phyloP scores from a whole-genome alignment of 305 asterid genomes.

The Lippia alba region DNA sequence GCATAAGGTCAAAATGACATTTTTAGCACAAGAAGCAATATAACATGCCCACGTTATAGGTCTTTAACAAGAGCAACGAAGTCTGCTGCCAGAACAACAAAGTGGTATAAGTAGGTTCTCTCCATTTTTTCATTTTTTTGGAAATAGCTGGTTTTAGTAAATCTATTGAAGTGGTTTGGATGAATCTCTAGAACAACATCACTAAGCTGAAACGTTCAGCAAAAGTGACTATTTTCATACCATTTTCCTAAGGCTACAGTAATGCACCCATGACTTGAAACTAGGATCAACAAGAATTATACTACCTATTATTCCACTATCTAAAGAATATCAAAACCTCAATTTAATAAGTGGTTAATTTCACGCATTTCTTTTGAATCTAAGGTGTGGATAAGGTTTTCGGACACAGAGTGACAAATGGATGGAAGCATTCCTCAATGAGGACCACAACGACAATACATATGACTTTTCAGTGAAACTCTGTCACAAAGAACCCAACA shows the following conservation, averaged over 20 bases:
- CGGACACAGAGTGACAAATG: neutral
- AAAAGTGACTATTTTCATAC: neutral
- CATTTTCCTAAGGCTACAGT: neutral
- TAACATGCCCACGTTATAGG: neutral
- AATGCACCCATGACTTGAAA: constrained; percentile 4
- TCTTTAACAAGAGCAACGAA: neutral
- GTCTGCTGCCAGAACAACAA: neutral
- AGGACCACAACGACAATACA: neutral
- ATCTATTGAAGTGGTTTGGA: neutral
- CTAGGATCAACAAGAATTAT: neutral
- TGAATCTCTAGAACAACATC: neutral
- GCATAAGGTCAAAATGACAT: neutral
- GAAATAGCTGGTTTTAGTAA: neutral
- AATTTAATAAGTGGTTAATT: neutral
- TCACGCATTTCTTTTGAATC: neutral
- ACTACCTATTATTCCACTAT: neutral
- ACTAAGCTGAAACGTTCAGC: neutral
- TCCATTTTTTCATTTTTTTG: too few relatives aligned
- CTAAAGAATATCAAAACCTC: constrained; percentile 1
- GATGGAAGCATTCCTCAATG: neutral
- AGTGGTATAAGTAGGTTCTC: too few relatives aligned
- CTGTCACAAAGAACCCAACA: neutral
- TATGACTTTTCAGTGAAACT: neutral
- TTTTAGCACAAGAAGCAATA: neutral
- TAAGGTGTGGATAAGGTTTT: neutral